These are phyloP conservation scores for Sporisorium reilianum DNA, from an alignment of 1,284 basidiomycete genomes.

Conservation along the genomic window DNA sequence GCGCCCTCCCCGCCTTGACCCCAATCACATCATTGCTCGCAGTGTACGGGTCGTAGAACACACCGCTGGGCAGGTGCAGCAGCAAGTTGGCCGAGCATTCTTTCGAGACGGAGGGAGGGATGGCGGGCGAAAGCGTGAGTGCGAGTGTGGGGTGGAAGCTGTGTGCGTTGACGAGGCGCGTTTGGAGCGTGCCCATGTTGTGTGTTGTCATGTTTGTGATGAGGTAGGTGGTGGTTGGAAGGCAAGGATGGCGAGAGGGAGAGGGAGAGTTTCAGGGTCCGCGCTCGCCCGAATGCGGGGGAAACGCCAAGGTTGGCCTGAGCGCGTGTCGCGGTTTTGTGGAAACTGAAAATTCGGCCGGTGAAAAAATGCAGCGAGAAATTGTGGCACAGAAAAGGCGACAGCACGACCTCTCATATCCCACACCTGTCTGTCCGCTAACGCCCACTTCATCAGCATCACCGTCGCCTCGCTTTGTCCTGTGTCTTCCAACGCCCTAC, in stretches of 20 bases:
- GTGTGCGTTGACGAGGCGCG: slow-evolving; percentile 1
- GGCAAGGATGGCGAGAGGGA: not conserved
- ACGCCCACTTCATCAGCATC: not conserved
- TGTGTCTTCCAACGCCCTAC: too few relatives aligned
- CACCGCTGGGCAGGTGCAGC: slow-evolving; percentile 22
- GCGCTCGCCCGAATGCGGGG: not conserved
- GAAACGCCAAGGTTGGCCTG: not conserved
- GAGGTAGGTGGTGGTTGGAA: not conserved
- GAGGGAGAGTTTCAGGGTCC: not conserved
- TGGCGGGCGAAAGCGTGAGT: not conserved
- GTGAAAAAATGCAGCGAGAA: not conserved
- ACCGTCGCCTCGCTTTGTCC: not conserved
- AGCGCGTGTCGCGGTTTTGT: not conserved
- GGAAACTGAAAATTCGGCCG: not conserved
- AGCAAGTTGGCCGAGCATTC: slow-evolving; percentile 16
- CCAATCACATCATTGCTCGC: slow-evolving; percentile 10
- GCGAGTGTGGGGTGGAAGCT: slow-evolving; percentile 26
- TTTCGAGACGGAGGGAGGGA: not conserved
- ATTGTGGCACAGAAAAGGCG: not conserved
- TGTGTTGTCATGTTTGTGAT: slow-evolving; percentile 1
- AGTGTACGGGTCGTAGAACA: slow-evolving; percentile 45
- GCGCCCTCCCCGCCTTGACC: not conserved
- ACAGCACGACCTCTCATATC: not conserved
- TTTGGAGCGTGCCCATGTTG: not conserved
- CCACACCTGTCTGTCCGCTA: not conserved